A percentile compares a stretch with the other conserved stretches of the same genome.
Conservation (phyloP, 352 stramenopile genomes). For the Phytophthora ohioensis region DNA sequence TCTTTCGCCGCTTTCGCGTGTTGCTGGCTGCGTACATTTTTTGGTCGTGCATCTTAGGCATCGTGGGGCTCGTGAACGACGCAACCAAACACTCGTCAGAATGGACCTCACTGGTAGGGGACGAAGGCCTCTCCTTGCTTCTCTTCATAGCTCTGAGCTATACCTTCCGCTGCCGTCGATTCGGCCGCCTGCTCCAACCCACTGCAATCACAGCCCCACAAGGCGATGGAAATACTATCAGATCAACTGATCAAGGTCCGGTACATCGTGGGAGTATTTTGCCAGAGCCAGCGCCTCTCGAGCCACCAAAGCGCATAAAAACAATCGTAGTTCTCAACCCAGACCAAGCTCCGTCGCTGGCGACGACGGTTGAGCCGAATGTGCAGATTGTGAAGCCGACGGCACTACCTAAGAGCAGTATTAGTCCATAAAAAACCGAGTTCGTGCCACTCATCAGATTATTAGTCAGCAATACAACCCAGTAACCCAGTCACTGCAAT, state of each 20-base stretch:
- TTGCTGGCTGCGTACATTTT: slow-evolving; percentile 68
- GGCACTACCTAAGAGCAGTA: slow-evolving; percentile 16
- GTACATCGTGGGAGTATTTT: slow-evolving; percentile 35
- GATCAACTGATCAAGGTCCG: slow-evolving; percentile 5
- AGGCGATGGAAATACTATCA: not conserved
- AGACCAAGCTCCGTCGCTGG: slow-evolving; percentile 45
- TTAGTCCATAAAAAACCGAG: slow-evolving; percentile 12
- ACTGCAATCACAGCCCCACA: not conserved
- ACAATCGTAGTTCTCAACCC: slow-evolving; percentile 59
- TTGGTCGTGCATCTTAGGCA: slow-evolving; percentile 50
- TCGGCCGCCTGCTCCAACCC: slow-evolving; percentile 56
- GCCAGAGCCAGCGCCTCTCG: slow-evolving; percentile 21
- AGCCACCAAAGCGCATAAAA: slow-evolving; percentile 34
- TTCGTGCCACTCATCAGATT: slow-evolving; percentile 7
- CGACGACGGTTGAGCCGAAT: slow-evolving; percentile 32
- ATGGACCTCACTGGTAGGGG: slow-evolving; percentile 38
- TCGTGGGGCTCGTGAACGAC: slow-evolving; percentile 55
- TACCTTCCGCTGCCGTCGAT: slow-evolving; percentile 68
- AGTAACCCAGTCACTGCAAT: not conserved
- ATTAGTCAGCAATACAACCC: not conserved
- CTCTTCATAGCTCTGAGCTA: slow-evolving; percentile 59
- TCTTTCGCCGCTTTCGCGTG: slow-evolving; percentile 63
- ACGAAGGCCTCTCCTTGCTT: slow-evolving; percentile 55
- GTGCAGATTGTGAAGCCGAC: slow-evolving; percentile 2
- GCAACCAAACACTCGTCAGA: slow-evolving; percentile 47